phyloP scores from a whole-genome alignment of 2,329 filamentous ascomycete genomes.

The Penicillium crustosum region DNA sequence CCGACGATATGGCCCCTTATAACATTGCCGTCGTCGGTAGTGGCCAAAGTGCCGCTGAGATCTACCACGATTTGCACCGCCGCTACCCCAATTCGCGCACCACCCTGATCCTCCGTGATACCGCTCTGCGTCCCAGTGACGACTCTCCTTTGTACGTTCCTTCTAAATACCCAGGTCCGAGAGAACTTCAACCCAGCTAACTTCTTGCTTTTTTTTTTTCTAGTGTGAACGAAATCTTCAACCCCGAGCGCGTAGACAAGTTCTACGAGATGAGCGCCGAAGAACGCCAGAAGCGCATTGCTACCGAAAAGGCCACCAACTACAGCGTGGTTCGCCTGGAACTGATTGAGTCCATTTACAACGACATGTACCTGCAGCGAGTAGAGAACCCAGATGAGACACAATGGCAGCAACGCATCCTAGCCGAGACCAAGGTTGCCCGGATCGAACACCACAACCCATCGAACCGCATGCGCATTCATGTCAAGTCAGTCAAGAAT shows the following conservation, averaged over 20 bases:
- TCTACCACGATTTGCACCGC: conserved; percentile 82
- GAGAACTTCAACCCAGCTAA: conserved; percentile 5
- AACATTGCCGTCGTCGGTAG: conserved; percentile 82
- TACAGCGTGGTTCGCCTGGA: conserved; percentile 92
- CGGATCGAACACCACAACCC: conserved; percentile 57
- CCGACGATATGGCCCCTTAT: conserved; percentile 51
- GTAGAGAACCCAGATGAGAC: conserved; percentile 67
- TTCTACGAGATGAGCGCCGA: conserved; percentile 68
- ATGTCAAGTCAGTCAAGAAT: conserved; percentile 53
- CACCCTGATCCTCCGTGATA: conserved; percentile 74
- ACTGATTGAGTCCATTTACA: conserved; percentile 84
- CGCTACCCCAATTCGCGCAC: conserved; percentile 81
- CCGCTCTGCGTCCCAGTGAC: conserved; percentile 84
- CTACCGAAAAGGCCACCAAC: conserved; percentile 79
- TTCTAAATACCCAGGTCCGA: not conserved
- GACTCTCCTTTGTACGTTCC: conserved; percentile 84
- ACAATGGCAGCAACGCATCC: conserved; percentile 79
- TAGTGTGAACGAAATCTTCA: conserved; percentile 94
- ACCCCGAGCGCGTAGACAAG: conserved; percentile 77
- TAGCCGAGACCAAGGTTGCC: conserved; percentile 66
- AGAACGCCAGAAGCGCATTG: conserved; percentile 61
- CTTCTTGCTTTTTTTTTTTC: not conserved
- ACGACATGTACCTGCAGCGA: conserved; percentile 82
- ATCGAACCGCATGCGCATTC: conserved; percentile 57
- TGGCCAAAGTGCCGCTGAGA: conserved; percentile 92